phyloP scores from a whole-genome alignment of 441 rosid genomes.

The Croton laevigatus region DNA sequence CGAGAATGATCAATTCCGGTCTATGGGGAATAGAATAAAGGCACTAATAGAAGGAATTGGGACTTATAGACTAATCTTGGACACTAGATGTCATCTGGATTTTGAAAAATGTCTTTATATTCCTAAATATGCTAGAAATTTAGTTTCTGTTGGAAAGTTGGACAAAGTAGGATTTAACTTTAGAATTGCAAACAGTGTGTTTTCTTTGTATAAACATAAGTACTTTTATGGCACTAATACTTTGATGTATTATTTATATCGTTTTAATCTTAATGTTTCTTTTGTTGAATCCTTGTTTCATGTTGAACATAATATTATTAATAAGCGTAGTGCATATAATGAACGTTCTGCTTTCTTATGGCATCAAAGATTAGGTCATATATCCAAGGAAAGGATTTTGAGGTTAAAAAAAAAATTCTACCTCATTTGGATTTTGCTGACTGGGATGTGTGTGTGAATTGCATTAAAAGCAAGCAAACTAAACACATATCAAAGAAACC shows the following conservation, averaged over 20 bases:
- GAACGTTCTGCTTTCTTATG: neutral
- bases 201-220: neutral
- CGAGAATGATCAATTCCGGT: too few species aligned
- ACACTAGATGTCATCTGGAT: too few species aligned
- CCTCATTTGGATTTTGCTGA: neutral
- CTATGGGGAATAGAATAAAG: too few species aligned
- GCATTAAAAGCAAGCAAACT: neutral
- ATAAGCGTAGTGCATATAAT: neutral
- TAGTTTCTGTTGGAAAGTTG: neutral
- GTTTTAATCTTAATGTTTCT: neutral
- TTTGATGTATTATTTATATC: neutral
- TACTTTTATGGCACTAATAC: neutral
- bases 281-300: neutral
- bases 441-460: neutral
- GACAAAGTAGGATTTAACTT: neutral
- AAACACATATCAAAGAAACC: neutral
- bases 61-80: too few species aligned
- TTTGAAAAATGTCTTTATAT: too few species aligned
- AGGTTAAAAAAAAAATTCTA: neutral
- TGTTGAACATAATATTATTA: neutral
- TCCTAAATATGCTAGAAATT: too few species aligned
- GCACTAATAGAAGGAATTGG: too few species aligned
- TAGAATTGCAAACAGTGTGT: neutral
- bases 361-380: neutral
- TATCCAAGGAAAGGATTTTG: neutral